Evolutionary conservation across 2,329 filamentous ascomycete species (phyloP).

Genomic region (Fusarium sp.): DNA sequence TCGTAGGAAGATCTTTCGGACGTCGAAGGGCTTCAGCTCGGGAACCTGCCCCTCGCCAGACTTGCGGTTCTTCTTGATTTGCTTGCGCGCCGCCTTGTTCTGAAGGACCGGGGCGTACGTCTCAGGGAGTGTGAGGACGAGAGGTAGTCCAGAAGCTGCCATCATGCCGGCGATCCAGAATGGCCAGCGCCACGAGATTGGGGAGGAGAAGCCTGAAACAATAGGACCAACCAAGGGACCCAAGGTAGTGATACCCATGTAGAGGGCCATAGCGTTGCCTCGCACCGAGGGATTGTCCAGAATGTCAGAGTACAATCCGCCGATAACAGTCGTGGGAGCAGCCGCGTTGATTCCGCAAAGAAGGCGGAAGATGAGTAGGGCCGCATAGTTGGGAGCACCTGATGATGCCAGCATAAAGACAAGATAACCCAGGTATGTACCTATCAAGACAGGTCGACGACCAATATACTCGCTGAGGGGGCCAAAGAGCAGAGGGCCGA

Average conservation of each 20-base stretch:
- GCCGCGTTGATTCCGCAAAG: conserved; percentile 49
- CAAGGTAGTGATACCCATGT: conserved; percentile 50
- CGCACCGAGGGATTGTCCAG: conserved; percentile 47
- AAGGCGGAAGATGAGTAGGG: conserved; percentile 56
- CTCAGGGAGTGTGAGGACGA: conserved; percentile 55
- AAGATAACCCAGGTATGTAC: conserved; percentile 49
- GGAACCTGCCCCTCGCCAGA: conserved; percentile 52
- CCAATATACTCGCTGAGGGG: conserved; percentile 52
- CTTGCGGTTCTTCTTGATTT: conserved; percentile 56
- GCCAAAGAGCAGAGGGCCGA: conserved; percentile 50
- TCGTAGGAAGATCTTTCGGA: conserved; percentile 61
- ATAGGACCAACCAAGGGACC: conserved; percentile 61
- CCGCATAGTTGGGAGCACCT: conserved; percentile 56
- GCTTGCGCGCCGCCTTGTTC: conserved; percentile 58
- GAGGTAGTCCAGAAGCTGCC: conserved; percentile 43
- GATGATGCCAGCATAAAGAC: conserved; percentile 51
- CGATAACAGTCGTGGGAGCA: conserved; percentile 49
- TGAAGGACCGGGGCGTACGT: conserved; percentile 64
- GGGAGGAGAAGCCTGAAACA: conserved; percentile 62
- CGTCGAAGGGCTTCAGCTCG: conserved; percentile 50
- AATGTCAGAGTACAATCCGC: conserved; percentile 50
- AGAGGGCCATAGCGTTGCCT: conserved; percentile 49
- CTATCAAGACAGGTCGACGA: conserved; percentile 48
- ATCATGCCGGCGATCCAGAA: conserved; percentile 54
- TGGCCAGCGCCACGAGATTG: conserved; percentile 55